Evolutionary conservation across 768 basidiomycete species (phyloP).

Genomic region (Auriscalpium vulgare): DNA sequence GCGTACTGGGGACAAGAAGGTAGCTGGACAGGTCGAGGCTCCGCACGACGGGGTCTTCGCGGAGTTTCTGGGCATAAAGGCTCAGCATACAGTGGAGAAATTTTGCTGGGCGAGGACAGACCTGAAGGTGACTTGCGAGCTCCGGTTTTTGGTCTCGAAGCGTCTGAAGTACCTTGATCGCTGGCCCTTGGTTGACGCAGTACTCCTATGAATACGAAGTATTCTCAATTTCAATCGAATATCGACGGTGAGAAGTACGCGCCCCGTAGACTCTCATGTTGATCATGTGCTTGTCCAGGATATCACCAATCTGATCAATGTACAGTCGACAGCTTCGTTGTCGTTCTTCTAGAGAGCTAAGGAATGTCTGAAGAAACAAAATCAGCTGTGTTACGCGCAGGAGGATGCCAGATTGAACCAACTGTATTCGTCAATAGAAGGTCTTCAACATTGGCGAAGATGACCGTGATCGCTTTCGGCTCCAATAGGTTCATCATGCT

Average conservation of each 20-base stretch:
- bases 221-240: neutral
- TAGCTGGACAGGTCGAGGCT: constrained; percentile 89
- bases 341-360: constrained; percentile 84
- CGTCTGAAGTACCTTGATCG: constrained; percentile 69
- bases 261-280: constrained; percentile 81
- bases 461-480: constrained; percentile 65
- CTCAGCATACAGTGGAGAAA: too few species aligned
- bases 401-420: constrained; percentile 16
- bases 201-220: constrained; percentile 49
- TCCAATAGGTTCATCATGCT: constrained; percentile 67
- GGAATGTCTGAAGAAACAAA: constrained; percentile 50
- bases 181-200: constrained; percentile 81
- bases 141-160: constrained; percentile 60
- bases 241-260: constrained; percentile 13
- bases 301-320: constrained; percentile 81
- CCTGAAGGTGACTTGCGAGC: constrained; percentile 61
- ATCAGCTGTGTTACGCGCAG: neutral
- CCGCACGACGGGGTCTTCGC: constrained; percentile 70
- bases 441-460: constrained; percentile 94
- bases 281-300: constrained; percentile 65
- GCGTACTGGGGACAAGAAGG: constrained; percentile 81
- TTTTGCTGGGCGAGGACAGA: constrained; percentile 20
- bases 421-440: constrained; percentile 85
- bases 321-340: constrained; percentile 92
- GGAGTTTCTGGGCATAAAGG: constrained; percentile 42